Evolutionary conservation across 225 moss, liverwort and hornwort genomes (phyloP).

Genomic region (Lunularia cruciata): DNA sequence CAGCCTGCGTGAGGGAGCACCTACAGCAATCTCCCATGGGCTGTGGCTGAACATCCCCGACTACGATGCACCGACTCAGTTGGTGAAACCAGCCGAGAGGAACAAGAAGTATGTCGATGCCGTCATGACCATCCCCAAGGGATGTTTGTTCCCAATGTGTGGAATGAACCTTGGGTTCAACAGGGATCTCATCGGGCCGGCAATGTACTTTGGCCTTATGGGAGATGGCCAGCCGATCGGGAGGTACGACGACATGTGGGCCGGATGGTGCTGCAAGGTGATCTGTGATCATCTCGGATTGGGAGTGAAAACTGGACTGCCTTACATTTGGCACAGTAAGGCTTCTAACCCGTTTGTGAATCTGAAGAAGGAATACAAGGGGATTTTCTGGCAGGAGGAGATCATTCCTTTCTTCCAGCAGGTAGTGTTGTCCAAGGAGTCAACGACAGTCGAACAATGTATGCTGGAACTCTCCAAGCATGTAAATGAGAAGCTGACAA

Average conservation of each 20-base stretch:
- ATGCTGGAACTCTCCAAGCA: constrained; percentile 53
- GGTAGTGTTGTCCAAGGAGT: constrained; percentile 53
- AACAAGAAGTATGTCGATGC: constrained; percentile 80
- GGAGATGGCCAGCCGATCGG: constrained; percentile 62
- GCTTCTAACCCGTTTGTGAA: constrained; percentile 72
- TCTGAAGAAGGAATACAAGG: constrained; percentile 58
- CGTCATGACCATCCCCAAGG: constrained; percentile 87
- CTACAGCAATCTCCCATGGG: constrained; percentile 85
- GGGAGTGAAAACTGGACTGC: constrained; percentile 91
- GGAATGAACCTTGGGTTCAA: constrained; percentile 79
- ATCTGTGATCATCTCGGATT: constrained; percentile 75
- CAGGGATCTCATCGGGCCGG: constrained; percentile 50
- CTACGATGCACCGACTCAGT: constrained; percentile 90
- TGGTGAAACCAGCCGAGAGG: constrained; percentile 87
- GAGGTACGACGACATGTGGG: constrained; percentile 71
- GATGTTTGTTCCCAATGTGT: constrained; percentile 80
- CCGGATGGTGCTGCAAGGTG: constrained; percentile 62
- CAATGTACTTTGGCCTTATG: constrained; percentile 63
- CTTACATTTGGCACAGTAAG: constrained; percentile 96
- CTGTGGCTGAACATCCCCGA: constrained; percentile 83
- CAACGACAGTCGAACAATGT: constrained; percentile 51
- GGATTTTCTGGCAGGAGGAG: constrained; percentile 84
- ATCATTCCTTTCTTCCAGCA: constrained; percentile 48
- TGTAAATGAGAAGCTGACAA: constrained; percentile 45
- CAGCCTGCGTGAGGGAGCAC: constrained; percentile 84